Evolutionary conservation across 2,329 filamentous ascomycete species (phyloP).

Genomic region (Geosmithia flava): DNA sequence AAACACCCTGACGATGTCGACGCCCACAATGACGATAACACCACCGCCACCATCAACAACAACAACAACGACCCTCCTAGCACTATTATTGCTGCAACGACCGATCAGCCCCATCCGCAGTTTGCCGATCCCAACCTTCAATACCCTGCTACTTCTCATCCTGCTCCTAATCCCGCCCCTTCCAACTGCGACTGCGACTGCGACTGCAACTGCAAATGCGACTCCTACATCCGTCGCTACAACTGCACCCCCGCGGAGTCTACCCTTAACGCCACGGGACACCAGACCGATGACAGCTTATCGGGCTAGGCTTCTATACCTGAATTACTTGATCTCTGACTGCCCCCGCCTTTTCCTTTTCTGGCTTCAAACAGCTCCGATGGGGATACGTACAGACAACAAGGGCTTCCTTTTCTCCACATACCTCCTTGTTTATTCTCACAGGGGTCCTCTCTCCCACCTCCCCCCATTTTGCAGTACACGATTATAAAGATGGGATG

Average conservation of each 20-base stretch:
- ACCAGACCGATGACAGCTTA: no score
- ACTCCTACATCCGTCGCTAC: no score
- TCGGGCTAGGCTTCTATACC: no score
- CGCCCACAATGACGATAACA: constrained; percentile 3
- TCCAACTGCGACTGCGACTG: no score
- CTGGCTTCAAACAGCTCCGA: neutral
- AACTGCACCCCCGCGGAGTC: no score
- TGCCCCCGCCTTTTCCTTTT: neutral
- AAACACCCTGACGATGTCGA: constrained; percentile 6
- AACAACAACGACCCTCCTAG: no score
- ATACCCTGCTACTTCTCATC: no score
- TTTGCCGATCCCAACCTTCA: neutral
- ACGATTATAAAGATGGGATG: no score
- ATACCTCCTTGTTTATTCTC: neutral
- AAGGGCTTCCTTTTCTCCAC: neutral
- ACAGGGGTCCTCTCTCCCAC: neutral
- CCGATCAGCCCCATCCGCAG: neutral
- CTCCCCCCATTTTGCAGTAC: neutral
- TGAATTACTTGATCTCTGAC: neutral
- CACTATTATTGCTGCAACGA: no score
- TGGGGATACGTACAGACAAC: neutral
- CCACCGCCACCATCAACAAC: neutral
- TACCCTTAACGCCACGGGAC: no score
- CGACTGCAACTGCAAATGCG: no score
- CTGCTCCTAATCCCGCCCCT: no score